phyloP scores from a whole-genome alignment of 2,329 filamentous ascomycete species.

The Parascedosporium putredinis region DNA sequence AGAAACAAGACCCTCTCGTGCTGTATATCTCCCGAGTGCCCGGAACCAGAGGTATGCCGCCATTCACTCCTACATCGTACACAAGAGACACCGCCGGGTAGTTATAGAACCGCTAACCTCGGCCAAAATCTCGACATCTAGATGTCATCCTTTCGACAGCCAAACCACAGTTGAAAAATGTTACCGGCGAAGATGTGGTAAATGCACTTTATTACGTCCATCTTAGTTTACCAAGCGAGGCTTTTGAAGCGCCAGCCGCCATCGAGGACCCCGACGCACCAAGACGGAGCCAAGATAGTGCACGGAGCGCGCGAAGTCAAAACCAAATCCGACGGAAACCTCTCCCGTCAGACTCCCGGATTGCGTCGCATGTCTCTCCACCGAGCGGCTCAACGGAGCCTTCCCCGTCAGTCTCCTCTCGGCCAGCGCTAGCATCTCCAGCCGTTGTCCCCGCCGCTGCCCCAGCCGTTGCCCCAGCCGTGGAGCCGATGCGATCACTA shows the following conservation, averaged over 20 bases:
- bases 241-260: conserved; percentile 14
- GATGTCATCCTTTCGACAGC: conserved; percentile 88
- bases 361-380: conserved; percentile 7
- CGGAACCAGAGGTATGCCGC: conserved; percentile 64
- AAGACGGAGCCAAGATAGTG: conserved; percentile 33
- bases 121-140: conserved; percentile 24
- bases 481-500: too few species aligned
- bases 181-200: conserved; percentile 77
- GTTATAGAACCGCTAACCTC: not conserved
- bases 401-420: not conserved
- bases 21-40: conserved; percentile 92
- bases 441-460: not conserved
- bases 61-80: conserved; percentile 12
- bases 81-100: conserved; percentile 13
- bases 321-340: conserved; percentile 44
- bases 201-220: conserved; percentile 89
- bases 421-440: not conserved
- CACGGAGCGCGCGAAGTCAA: conserved; percentile 22
- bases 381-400: conserved; percentile 8
- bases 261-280: conserved; percentile 21
- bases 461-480: not conserved
- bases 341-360: conserved; percentile 26
- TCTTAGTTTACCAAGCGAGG: conserved; percentile 17
- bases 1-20: conserved; percentile 59
- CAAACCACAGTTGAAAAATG: conserved; percentile 79